These are phyloP conservation scores for Alloteropsis angusta DNA, from an alignment of 202 grass and related monocot genomes.

Conservation along the genomic window DNA sequence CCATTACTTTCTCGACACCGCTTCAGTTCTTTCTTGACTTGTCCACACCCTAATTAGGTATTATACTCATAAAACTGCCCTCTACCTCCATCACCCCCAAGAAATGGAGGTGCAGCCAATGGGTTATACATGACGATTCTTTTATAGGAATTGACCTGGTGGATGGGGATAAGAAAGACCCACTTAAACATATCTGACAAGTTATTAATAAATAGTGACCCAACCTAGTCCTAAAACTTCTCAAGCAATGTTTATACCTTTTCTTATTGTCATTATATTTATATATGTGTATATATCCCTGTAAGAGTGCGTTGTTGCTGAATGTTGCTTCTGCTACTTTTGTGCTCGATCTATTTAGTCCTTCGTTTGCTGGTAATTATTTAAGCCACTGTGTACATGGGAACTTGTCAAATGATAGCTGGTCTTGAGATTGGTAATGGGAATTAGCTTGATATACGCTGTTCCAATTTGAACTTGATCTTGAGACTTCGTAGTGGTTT, in stretches of 20 bases:
- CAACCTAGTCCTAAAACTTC: background rate
- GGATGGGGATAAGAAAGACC: too few species aligned
- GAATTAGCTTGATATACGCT: background rate
- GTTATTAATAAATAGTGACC: too few species aligned
- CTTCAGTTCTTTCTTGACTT: too few species aligned
- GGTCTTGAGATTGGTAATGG: background rate
- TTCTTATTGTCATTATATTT: too few species aligned
- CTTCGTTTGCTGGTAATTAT: background rate
- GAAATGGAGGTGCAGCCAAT: too few species aligned
- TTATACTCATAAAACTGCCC: too few species aligned
- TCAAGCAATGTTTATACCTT: background rate
- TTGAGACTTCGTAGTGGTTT: background rate
- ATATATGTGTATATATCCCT: background rate
- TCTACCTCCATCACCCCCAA: too few species aligned
- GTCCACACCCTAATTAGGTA: too few species aligned
- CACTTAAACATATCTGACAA: too few species aligned
- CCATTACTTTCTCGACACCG: too few species aligned
- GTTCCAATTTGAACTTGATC: constrained; percentile 1
- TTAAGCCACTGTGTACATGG: background rate
- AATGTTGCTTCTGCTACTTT: background rate
- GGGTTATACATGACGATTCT: too few species aligned
- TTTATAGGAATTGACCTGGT: too few species aligned
- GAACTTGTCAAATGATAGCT: background rate
- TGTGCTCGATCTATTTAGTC: background rate
- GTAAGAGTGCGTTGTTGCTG: background rate